phyloP scores from a whole-genome alignment of 805 yeast genomes.

The Millerago galiae region DNA sequence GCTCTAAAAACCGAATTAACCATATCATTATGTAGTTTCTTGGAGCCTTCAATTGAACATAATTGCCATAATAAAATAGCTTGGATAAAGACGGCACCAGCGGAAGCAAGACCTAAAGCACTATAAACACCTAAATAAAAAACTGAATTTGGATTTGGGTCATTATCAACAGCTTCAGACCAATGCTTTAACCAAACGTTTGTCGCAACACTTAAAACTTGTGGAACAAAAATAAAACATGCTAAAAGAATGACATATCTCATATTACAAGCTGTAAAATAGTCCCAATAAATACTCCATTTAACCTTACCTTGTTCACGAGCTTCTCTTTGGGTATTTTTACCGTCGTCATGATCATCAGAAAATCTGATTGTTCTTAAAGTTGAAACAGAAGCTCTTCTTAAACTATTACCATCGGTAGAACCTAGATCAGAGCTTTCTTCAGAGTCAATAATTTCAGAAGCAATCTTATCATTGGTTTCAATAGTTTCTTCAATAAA shows the following conservation, averaged over 20 bases:
- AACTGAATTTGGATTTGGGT: conserved; percentile 66
- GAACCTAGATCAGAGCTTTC: conserved; percentile 26
- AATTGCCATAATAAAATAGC: conserved; percentile 67
- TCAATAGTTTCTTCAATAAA: conserved; percentile 12
- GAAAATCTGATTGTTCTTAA: conserved; percentile 32
- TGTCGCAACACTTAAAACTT: conserved; percentile 56
- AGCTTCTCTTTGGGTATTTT: conserved; percentile 48
- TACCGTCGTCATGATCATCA: conserved; percentile 22
- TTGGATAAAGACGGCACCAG: conserved; percentile 57
- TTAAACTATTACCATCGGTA: conserved; percentile 34
- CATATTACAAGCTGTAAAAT: conserved; percentile 83
- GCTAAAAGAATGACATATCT: conserved; percentile 55
- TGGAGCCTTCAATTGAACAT: conserved; percentile 82
- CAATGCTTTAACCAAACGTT: conserved; percentile 95
- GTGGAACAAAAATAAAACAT: conserved; percentile 47
- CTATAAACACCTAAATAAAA: conserved; percentile 73
- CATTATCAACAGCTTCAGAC: conserved; percentile 84
- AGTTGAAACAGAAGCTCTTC: conserved; percentile 60
- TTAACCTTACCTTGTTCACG: conserved; percentile 92
- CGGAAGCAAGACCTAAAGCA: conserved; percentile 62
- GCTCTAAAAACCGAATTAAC: conserved; percentile 69
- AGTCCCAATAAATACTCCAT: conserved; percentile 75
- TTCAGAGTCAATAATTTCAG: conserved; percentile 18
- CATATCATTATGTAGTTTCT: conserved; percentile 68
- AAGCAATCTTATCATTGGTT: conserved; percentile 7